Evolutionary conservation across 2,329 filamentous ascomycete genomes (phyloP).

Genomic region (Trichoderma asperellum): DNA sequence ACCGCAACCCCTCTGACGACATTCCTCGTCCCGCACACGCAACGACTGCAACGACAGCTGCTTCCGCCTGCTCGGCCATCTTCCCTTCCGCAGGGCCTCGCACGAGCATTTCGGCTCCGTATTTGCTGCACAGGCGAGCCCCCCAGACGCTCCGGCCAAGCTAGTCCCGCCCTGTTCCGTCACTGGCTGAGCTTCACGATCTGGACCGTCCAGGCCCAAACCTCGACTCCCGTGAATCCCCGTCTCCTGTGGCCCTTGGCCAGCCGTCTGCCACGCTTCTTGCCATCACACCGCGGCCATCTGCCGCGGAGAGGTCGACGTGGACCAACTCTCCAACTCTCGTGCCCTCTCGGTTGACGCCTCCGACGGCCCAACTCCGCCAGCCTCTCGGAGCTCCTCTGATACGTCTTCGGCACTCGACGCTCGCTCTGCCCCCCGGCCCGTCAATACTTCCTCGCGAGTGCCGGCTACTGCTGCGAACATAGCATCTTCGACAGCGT

Average conservation of each 20-base stretch:
- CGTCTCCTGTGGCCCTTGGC: conserved; percentile 32
- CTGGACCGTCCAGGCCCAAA: conserved; percentile 19
- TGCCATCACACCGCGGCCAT: conserved; percentile 42
- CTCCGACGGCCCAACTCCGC: conserved; percentile 68
- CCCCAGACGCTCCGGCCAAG: conserved; percentile 10
- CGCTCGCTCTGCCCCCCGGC: conserved; percentile 34
- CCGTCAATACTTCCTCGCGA: conserved; percentile 35
- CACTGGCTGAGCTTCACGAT: conserved; percentile 19
- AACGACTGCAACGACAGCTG: conserved; percentile 10
- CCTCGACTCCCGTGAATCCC: conserved; percentile 30
- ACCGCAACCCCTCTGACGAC: conserved; percentile 28
- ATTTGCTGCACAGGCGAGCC: conserved; percentile 23
- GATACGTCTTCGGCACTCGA: conserved; percentile 51
- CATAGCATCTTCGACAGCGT: conserved; percentile 46
- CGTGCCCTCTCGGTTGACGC: conserved; percentile 43
- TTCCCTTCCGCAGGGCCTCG: not conserved
- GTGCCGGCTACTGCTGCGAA: conserved; percentile 44
- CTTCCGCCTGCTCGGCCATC: conserved; percentile 14
- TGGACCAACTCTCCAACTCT: conserved; percentile 46
- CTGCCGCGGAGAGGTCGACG: conserved; percentile 48
- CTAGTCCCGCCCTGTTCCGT: conserved; percentile 6
- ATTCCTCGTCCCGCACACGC: conserved; percentile 18
- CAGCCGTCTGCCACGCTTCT: conserved; percentile 33
- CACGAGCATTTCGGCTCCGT: conserved; percentile 24
- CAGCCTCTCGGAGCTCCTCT: conserved; percentile 53